Base-by-base conservation (phyloP, 2,329 filamentous ascomycete genomes). In the Fusarium sp. region DNA sequence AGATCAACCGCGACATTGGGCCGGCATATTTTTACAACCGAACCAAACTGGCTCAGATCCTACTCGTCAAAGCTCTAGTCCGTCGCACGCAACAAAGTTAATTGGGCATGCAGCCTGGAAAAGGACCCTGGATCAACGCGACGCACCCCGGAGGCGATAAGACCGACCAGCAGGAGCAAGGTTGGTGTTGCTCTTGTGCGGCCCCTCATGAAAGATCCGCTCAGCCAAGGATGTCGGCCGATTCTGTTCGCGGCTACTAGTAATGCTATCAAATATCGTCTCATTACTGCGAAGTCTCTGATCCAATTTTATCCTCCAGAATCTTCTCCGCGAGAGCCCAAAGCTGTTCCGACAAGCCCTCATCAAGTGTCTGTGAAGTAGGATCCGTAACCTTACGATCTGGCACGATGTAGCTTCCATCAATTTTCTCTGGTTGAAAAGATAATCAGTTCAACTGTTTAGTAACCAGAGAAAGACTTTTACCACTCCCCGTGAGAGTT, bases 141-240 rank as follows among this genome's bases (percentile, higher is more conserved):
- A 60, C 57, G 3, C 57, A 60, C n/a, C 57, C 57, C 3, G 57
- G 57, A 4, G 57, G 57, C 5, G 57, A 57, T 1, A 60, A 60
- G 11, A 60, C 56, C 0, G 57, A 60, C 9, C 52, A 60, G 5
- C 57, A 50, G 9, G 32, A 57, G 9, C 57, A 57, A 60, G 14
- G 33, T 60, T 14, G 52, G 52, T 2, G 45, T 60, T 13, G 57
- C 45, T 17, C 4, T 37, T 8, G n/a, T 60, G 1, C 37, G 57
- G 1, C 57, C 57, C 6, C 50, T 60, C 4, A 13, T 60, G 32
- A 60, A 60, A 10, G 52, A 60, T n/a, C 57, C 45, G 3, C 8
- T 60, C 4, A 52, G 57, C 7, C 30, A 60, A 2, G 57, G 57
- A 11, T 60, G 57, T 14, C 52, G 57, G 2, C 44, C 57, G 0